Evolutionary conservation across 805 yeast genomes (phyloP), one percentile per base, ranked within the genome.

Genomic region (Tetrapisispora namnaoensis): DNA sequence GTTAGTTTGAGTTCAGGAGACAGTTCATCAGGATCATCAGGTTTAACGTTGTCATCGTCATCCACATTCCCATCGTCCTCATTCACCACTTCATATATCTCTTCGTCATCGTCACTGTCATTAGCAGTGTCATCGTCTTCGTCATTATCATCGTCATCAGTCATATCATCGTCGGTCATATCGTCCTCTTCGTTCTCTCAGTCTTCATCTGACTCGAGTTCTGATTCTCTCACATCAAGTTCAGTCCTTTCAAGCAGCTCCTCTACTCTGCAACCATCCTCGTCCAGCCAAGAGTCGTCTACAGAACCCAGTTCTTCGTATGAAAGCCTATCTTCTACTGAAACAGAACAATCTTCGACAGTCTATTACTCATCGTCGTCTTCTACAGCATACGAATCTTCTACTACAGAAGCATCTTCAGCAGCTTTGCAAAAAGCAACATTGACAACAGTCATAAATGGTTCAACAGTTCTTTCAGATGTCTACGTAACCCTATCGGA

Each of bases 401-500:
- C 63, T 1, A 47, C 49, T 18, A 38, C 62, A 13, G 44, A 46
- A 2, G 43, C 48, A 3, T 30, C 55, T n/a, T 27, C 47, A 10
- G 17, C 50, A 10, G 48, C 54, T 11, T 40, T 50, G 18, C 37
- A 40, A 7, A 42, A 48, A 30, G 46, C 40, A 4, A 59, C 65
- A 2, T 36, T 56, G 8, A 66, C 71, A 1, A 58, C 65, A 28
- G 49, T 66, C 5, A 53, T 69, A 20, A 57, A 64, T 27, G 68
- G 71, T 4, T 60, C 63, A 8, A 66, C 72, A 0, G 50, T 69
- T 1, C 55, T 63, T 1, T 59, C 71, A 0, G 58, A 68, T 47
- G 56, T 57, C 6, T 59, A 58, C 40, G 52, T 69, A 1, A 65
- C 71, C 0, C 49, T 66, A 3, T 65, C 73, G 0, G 52, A 54